Base-by-base conservation (phyloP, 1,139 yeast genomes). In the Yamadazyma sp. region DNA sequence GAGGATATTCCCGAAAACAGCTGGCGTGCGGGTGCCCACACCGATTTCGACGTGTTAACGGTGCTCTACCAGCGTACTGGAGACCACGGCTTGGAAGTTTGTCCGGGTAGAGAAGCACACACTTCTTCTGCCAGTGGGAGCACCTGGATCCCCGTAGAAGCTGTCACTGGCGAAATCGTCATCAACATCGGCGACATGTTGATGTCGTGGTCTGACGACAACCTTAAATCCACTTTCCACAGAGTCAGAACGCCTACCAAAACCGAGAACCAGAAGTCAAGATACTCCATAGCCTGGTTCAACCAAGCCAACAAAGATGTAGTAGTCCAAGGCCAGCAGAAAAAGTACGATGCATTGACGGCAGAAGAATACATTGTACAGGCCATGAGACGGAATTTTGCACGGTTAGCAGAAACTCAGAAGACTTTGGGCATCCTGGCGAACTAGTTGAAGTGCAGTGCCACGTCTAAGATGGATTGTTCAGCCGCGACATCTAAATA, bases 11-110 rank as follows among this genome's bases (percentile, higher is more conserved):
- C 42, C 2, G 47, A 45, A 9, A 51, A 52, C 28, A 28, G 41
- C 25, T 59, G 64, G 64, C 50, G 64, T 41, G 62, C 63, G 11
- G 64, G 62, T 11, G 60, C 62, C 8, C 64, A 59, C 41, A 58
- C 62, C 8, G 64, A 59, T 36, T 59, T 58, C 39, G 63, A 59
- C 41, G 53, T 58, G 36, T 24, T 59, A 36, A 59, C 64, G 2
- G 43, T 59, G 20, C 43, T 59, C 24, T 59, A 58, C 36, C 62
- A 59, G 46, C 53, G 60, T 45, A 46, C 56, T 5, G 64, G 61
- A 9, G 63, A 59, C 36, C 59, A 56, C 38, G 64, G 64, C 3
- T 44, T 59, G 27, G 64, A 59, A 43, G 58, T 56, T 16, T 58
- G 62, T 42, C 64, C 63, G 7, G 64, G 63, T 4, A 51, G 64